Evolutionary conservation across 441 rosid genomes (phyloP).

Genomic region (Geranium incanum): DNA sequence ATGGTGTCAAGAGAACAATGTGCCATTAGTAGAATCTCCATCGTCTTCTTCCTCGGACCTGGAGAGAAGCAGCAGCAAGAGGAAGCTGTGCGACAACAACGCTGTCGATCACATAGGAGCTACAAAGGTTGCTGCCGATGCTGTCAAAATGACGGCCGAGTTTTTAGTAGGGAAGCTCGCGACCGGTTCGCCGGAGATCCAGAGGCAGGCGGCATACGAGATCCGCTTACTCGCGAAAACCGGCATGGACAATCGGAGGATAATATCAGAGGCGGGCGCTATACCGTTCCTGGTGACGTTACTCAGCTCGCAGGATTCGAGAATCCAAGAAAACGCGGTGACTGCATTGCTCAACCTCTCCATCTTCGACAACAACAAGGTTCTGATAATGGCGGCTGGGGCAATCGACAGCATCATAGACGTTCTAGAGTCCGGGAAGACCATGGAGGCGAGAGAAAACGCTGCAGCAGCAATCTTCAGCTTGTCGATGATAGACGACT

Average conservation of each 20-base stretch:
- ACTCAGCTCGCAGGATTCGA: constrained; percentile 40
- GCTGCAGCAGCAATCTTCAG: constrained; percentile 70
- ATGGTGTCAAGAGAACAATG: constrained; percentile 58
- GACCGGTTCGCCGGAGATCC: constrained; percentile 51
- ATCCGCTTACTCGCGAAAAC: constrained; percentile 57
- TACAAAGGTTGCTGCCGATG: constrained; percentile 39
- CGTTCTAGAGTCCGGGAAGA: constrained; percentile 51
- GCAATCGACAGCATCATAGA: constrained; percentile 44
- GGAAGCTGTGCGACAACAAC: constrained; percentile 26
- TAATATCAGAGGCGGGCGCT: constrained; percentile 57
- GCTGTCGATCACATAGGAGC: constrained; percentile 45
- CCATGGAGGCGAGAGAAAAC: constrained; percentile 65
- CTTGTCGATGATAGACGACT: constrained; percentile 47
- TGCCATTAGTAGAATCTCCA: constrained; percentile 30
- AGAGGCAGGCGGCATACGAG: constrained; percentile 65
- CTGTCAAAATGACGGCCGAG: constrained; percentile 63
- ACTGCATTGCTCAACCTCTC: constrained; percentile 66
- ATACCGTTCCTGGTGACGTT: constrained; percentile 53
- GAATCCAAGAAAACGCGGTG: constrained; percentile 61
- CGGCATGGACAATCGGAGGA: constrained; percentile 57
- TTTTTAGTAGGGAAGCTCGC: constrained; percentile 68
- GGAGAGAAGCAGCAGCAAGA: constrained; percentile 26
- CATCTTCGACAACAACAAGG: constrained; percentile 53
- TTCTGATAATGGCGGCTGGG: constrained; percentile 62
- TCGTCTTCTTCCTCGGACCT: constrained; percentile 30